A percentile compares a stretch with the other conserved stretches of the same genome.
Conservation (phyloP, 2,329 filamentous ascomycete genomes). For the Fusarium sambucinum region DNA sequence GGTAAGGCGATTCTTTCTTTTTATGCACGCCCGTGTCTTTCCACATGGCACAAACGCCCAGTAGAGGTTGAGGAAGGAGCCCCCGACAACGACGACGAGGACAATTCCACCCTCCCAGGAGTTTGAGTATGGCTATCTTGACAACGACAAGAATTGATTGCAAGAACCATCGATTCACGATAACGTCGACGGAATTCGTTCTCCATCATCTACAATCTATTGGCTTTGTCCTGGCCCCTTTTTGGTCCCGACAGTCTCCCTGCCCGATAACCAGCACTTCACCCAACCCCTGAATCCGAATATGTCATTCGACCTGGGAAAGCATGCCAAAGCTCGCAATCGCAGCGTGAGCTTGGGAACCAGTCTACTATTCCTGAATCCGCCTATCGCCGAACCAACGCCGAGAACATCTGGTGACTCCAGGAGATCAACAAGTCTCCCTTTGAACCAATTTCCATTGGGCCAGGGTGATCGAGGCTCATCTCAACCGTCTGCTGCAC, state of each 20-base stretch:
- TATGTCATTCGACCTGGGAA: constrained; percentile 59
- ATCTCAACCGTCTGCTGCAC: constrained; percentile 14
- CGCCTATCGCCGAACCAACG: constrained; percentile 25
- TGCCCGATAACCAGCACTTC: constrained; percentile 40
- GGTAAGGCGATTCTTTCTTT: constrained; percentile 57
- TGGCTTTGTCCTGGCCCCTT: constrained; percentile 55
- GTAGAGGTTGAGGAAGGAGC: constrained; percentile 46
- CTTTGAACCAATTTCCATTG: constrained; percentile 6
- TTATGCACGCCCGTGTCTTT: constrained; percentile 34
- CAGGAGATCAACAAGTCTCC: constrained; percentile 54
- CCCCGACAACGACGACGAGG: constrained; percentile 40
- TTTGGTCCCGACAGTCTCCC: constrained; percentile 50
- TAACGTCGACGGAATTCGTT: constrained; percentile 54
- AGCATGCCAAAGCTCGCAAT: constrained; percentile 60
- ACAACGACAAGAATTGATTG: constrained; percentile 23
- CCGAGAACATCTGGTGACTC: constrained; percentile 33
- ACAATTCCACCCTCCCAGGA: constrained; percentile 22
- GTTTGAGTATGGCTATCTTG: constrained; percentile 4
- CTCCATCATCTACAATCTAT: constrained; percentile 60
- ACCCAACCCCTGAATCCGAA: constrained; percentile 46
- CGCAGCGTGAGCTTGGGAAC: constrained; percentile 64
- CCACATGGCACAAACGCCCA: constrained; percentile 41
- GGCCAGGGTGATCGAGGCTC: constrained; percentile 24
- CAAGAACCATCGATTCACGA: constrained; percentile 48
- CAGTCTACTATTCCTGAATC: constrained; percentile 31